Percentiles rank a stretch among this genome's conserved stretches.
These are phyloP conservation scores for Chiua sp. DNA, from an alignment of 1,284 basidiomycete species.

Conservation along the genomic window DNA sequence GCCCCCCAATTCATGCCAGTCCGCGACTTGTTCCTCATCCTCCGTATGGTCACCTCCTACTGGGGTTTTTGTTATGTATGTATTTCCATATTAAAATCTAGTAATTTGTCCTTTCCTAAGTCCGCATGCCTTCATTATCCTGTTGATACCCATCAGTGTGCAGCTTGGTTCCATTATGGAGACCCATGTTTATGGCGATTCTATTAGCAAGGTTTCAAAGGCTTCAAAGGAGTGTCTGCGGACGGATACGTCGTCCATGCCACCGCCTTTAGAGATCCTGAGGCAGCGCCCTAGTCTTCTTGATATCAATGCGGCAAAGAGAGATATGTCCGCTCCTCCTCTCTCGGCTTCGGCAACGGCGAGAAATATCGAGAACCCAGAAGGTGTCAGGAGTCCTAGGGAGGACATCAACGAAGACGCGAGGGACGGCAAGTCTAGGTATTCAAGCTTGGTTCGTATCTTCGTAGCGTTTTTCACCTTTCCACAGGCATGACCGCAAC, in stretches of 20 bases:
- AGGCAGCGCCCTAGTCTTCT: constrained; percentile 74
- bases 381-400: constrained; percentile 83
- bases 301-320: constrained; percentile 58
- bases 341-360: constrained; percentile 65
- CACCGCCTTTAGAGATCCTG: constrained; percentile 40
- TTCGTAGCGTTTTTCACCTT: constrained; percentile 10
- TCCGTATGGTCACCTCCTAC: constrained; percentile 53
- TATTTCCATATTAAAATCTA: constrained; percentile 31
- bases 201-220: constrained; percentile 42
- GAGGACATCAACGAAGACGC: constrained; percentile 87
- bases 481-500: constrained; percentile 90
- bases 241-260: constrained; percentile 60
- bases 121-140: constrained; percentile 25
- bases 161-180: constrained; percentile 13
- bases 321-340: constrained; percentile 47
- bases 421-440: constrained; percentile 91
- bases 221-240: constrained; percentile 59
- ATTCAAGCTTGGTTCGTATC: constrained; percentile 13
- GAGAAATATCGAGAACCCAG: constrained; percentile 85
- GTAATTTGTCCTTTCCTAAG: constrained; percentile 24
- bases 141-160: constrained; percentile 31
- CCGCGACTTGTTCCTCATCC: constrained; percentile 67
- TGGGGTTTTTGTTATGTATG: constrained; percentile 53
- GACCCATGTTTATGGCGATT: constrained; percentile 33
- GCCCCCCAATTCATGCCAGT: constrained; percentile 61